Percentiles rank a stretch among this genome's conserved stretches.
phyloP scores from a whole-genome alignment of 2,329 filamentous ascomycete genomes.

The Aspergillus uvarum region DNA sequence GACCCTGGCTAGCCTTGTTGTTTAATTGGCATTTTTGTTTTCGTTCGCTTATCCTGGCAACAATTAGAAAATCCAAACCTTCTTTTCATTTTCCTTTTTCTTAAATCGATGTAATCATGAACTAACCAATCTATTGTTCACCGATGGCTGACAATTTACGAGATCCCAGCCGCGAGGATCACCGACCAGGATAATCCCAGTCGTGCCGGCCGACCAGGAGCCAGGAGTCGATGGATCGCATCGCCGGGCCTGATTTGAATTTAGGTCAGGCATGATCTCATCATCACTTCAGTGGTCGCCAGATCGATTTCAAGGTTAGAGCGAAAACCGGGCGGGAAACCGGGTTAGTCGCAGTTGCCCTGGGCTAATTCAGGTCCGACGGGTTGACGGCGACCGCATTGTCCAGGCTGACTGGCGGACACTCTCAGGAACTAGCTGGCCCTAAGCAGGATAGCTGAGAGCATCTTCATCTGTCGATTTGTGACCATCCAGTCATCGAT shows the following conservation, averaged over 20 bases:
- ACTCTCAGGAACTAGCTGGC: not conserved
- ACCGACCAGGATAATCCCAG: not conserved
- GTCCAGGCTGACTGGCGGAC: not conserved
- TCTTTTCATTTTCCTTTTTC: slow-evolving; percentile 2
- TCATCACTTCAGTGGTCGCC: slow-evolving; percentile 5
- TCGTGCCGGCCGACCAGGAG: not conserved
- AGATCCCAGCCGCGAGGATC: slow-evolving; percentile 8
- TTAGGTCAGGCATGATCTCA: slow-evolving; percentile 18
- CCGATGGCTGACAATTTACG: not conserved
- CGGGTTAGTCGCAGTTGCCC: not conserved
- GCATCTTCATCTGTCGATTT: not conserved
- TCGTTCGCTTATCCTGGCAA: not conserved
- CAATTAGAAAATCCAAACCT: not conserved
- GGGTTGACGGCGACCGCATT: not conserved
- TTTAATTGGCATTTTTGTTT: slow-evolving; percentile 9
- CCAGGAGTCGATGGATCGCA: not conserved
- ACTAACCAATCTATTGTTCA: not conserved
- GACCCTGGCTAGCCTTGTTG: slow-evolving; percentile 8
- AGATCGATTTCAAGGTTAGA: not conserved
- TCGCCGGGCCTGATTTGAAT: slow-evolving; percentile 16
- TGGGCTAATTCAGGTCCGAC: slow-evolving; percentile 1
- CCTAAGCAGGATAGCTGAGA: not conserved
- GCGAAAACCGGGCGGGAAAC: not conserved
- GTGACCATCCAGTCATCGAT: slow-evolving; percentile 2
- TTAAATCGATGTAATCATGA: too few relatives aligned